Base-by-base conservation (phyloP, 2,329 filamentous ascomycete species). In the Paecilomyces sp. region DNA sequence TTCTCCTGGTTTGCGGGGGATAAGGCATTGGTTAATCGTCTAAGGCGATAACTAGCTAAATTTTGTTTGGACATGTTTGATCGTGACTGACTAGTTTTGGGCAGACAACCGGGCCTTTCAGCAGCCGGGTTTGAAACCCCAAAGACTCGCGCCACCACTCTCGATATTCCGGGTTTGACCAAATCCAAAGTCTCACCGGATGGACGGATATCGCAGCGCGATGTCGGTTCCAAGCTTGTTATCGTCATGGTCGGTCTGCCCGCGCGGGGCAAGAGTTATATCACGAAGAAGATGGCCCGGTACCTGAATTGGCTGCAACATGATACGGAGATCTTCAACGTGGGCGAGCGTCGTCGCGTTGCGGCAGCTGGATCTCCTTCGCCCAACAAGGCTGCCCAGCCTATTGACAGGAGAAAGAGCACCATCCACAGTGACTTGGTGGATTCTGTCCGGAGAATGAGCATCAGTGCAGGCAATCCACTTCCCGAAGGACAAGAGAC, bases 181-280 rank as follows among this genome's bases (percentile, higher is more conserved):
- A 89, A 92, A 70, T 97, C 93, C 61, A 91, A 91, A 71, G 91
- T 96, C 55, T 99, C 94, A 1, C 94, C 94, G 8, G 94, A 99
- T 75, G 94, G 94, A 66, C 87, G 91, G 68, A 99, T 99, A 67
- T 89, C 94, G 58, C 88, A 93, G 71, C 85, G 93, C 70, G 94
- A 99, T 82, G 90, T 99, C 56, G 94, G 92, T 56, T 90, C 94
- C 50, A 99, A 99, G 81, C 82, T 99, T 63, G 91, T 97, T 71
- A 96, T 99, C 69, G 87, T 99, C 73, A 99, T 99, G 94, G 94
- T 99, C 62, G 94, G 94, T 64, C 79, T 99, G 68, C 94, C 94
- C 2, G 94, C 94, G 9, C 84, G 94, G 69, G 94, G 94, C 72
- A 99, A 99, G 79, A 97, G 92, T 58, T 99, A 99, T 77, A 96